Percentiles rank a stretch among this genome's conserved stretches.
phyloP scores from a whole-genome alignment of 2,329 filamentous ascomycete genomes.

The Magnaporthiopsis poae region DNA sequence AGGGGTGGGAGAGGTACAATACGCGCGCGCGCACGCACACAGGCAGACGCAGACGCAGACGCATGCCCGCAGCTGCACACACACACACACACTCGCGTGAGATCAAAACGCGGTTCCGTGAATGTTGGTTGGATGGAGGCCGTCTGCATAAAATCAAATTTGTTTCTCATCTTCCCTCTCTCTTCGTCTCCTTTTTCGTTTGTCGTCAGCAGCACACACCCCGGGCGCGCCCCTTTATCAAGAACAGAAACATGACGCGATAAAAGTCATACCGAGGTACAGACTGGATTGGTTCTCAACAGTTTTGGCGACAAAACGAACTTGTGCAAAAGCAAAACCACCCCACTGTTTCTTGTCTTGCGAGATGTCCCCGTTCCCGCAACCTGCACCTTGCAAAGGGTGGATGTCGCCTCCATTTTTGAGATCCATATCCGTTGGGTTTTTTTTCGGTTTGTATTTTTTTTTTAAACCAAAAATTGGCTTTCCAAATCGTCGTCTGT shows the following conservation, averaged over 20 bases:
- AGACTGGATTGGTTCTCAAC: too few relatives aligned
- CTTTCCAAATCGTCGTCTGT: neutral
- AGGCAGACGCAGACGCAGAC: too few relatives aligned
- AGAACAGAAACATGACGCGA: neutral
- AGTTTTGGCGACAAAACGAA: too few relatives aligned
- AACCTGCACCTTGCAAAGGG: too few relatives aligned
- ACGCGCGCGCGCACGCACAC: neutral
- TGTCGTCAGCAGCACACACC: neutral
- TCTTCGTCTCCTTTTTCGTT: neutral
- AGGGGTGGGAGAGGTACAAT: neutral
- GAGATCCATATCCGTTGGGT: too few relatives aligned
- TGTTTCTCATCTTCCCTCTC: neutral
- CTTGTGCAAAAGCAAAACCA: too few relatives aligned
- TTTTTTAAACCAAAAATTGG: neutral
- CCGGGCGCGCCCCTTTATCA: too few relatives aligned
- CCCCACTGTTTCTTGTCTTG: too few relatives aligned
- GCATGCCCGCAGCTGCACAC: neutral
- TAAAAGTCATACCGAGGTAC: neutral
- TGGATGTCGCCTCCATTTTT: too few relatives aligned
- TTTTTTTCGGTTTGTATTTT: neutral
- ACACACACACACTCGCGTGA: neutral
- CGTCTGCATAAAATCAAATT: neutral
- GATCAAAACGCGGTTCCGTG: neutral
- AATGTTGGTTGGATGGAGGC: neutral
- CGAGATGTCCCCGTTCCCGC: too few relatives aligned